Base-by-base conservation (phyloP, 257 asterid species). In the Solanum okadae region DNA sequence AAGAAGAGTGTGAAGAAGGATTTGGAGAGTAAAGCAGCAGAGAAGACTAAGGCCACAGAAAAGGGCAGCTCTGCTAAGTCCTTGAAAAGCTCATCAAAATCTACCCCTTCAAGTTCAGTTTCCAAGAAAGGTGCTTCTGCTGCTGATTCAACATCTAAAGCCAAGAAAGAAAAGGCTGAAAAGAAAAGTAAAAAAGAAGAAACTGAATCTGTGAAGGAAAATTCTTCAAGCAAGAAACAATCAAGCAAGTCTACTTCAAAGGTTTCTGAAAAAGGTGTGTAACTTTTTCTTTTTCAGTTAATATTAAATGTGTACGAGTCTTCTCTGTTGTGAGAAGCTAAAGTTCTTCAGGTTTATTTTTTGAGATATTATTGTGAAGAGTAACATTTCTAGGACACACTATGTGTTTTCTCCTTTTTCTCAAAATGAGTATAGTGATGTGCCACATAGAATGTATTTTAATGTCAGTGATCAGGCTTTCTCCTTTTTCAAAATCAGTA, bases 141-240 rank as follows among this genome's bases (percentile, higher is more conserved):
- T 72, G 44, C 27, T 33, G 42, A 71, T 33, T 71, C 79, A 71
- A 33, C 25, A 33, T 8, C 42, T 20, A 73, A 20, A 34, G 29
- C 82, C 10, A 88, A 87, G 88, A 87, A 91, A 85, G 91, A 87
- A 87, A 94, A 93, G 70, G 92, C 84, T 72, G 94, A 92, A 37
- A 93, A 92, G 84, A 92, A 94, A 85, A 90, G 75, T 27, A 92
- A 92, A 89, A 90, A 92, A 87, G 95, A 89, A 61, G 88, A 83
- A 8, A 87, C 88, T 89, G 84, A 90, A 72, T 86, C 91, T 14
- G 87, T 70, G 31, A 92, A 91, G 90, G 93, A 88, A 42, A 93
- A 92, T 87, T 90, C 63, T 86, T 82, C 84, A 71, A 93, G 91
- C 84, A 95, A 93, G 88, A 88, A 87, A 88, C 86, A 87, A 86